Evolutionary conservation across 1,139 yeast genomes (phyloP), one percentile per base, ranked within the genome.

Genomic region (Blastobotrys aristatus): DNA sequence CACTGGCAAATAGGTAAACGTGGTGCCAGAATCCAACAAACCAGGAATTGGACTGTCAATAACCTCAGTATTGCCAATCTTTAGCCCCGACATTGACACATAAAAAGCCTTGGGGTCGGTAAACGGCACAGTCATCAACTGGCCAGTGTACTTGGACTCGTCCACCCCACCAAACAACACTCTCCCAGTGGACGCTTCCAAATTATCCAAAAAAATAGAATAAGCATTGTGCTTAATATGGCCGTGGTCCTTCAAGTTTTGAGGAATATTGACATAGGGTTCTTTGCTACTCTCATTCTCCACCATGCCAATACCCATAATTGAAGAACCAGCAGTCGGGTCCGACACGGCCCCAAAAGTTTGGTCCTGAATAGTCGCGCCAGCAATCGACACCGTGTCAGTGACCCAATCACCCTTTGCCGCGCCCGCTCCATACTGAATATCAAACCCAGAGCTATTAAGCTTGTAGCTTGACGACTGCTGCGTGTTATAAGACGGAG

Each of bases 1-100:
- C 40, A 57, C 44, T 18, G 89, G 87, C 1, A 80, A 62, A 53
- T 73, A 74, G 13, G 83, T 71, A 45, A 79, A 65, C 1, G 89
- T 79, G n/a, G 89, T 76, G 40, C 92, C 92, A 3, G 87, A 76
- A 63, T 84, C 92, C 32, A 84, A 63, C 59, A 20, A 79, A 82
- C 2, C 76, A 46, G 45, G 58, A 14, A 47, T 44, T 13, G 39
- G 35, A 5, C 20, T 33, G 11, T 42, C 40, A 2, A 44, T 30
- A 20, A 46, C 35, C 7, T 21, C 10, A 17, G 40, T 4, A n/a
- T 44, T 44, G 4, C 51, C 53, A 42, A 58, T 52, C 16, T 29
- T 33, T 13, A 58, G 34, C 7, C 46, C 51, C 17, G 44, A 33
- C 14, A 52, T 39, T 16, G 53, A 51, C 8, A 58, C 49, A 29